phyloP scores from a whole-genome alignment of 352 stramenopile species.

The Paralagenidium karlingii region DNA sequence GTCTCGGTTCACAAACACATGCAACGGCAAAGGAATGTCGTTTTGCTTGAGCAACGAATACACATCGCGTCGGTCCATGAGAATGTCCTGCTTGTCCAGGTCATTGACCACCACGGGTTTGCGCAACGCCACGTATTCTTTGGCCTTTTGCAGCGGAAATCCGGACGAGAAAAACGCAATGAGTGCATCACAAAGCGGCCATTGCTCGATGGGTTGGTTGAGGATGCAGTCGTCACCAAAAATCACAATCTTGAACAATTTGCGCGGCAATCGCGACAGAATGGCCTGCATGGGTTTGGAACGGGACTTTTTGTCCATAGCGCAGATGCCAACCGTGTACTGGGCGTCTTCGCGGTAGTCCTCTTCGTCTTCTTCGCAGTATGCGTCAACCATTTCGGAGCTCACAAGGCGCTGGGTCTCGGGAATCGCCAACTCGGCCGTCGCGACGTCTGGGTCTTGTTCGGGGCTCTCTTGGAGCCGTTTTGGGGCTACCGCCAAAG shows the following conservation, averaged over 20 bases:
- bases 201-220: conserved; percentile 85
- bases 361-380: too few species aligned
- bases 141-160: conserved; percentile 96
- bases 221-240: conserved; percentile 97
- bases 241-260: conserved; percentile 92
- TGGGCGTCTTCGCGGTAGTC: too few species aligned
- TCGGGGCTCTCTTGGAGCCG: too few species aligned
- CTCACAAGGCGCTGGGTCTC: too few species aligned
- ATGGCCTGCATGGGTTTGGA: conserved; percentile 97
- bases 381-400: too few species aligned
- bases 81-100: conserved; percentile 87
- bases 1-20: conserved; percentile 94
- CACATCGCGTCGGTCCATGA: conserved; percentile 93
- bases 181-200: conserved; percentile 93
- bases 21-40: conserved; percentile 89
- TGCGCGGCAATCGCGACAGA: conserved; percentile 74
- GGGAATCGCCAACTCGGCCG: too few species aligned
- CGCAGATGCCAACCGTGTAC: conserved; percentile 92
- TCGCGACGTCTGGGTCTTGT: too few species aligned
- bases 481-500: too few species aligned
- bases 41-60: conserved; percentile 89
- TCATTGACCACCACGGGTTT: conserved; percentile 97
- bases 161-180: conserved; percentile 98
- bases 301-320: conserved; percentile 96
- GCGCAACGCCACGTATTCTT: conserved; percentile 92